A percentile compares a stretch with the other conserved stretches of the same genome.
phyloP scores from a whole-genome alignment of 441 rosid species.

The Pelargonium australe region DNA sequence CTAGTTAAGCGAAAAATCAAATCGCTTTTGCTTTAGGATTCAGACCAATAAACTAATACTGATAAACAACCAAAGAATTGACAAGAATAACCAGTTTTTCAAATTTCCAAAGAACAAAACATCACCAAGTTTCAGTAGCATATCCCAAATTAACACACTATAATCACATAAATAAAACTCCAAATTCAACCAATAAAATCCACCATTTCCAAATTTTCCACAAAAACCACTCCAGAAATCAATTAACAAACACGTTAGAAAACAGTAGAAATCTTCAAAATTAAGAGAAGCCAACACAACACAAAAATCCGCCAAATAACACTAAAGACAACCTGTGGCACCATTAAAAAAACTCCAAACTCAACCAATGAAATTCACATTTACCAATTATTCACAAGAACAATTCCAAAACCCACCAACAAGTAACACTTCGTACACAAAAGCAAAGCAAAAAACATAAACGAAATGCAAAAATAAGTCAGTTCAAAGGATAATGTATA shows the following conservation, averaged over 20 bases:
- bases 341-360: not conserved
- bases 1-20: not conserved
- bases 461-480: too few species aligned
- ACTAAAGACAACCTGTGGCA: not conserved
- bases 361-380: not conserved
- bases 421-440: not conserved
- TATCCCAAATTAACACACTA: not conserved
- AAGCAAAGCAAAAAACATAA: too few species aligned
- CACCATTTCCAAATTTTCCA: not conserved
- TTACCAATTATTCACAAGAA: too few species aligned
- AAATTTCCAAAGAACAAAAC: not conserved
- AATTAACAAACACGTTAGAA: not conserved
- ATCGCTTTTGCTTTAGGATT: not conserved
- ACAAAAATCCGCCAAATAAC: not conserved
- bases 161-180: not conserved
- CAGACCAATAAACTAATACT: not conserved
- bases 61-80: not conserved
- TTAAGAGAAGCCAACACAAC: not conserved
- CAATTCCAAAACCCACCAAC: not conserved
- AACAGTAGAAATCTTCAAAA: too few species aligned
- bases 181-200: not conserved
- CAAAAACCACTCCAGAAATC: too few species aligned
- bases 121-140: not conserved
- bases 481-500: too few species aligned
- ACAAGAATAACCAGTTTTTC: not conserved